A percentile compares a stretch with the other conserved stretches of the same genome.
phyloP scores from a whole-genome alignment of 768 basidiomycete species.

The Pholiota microspora region DNA sequence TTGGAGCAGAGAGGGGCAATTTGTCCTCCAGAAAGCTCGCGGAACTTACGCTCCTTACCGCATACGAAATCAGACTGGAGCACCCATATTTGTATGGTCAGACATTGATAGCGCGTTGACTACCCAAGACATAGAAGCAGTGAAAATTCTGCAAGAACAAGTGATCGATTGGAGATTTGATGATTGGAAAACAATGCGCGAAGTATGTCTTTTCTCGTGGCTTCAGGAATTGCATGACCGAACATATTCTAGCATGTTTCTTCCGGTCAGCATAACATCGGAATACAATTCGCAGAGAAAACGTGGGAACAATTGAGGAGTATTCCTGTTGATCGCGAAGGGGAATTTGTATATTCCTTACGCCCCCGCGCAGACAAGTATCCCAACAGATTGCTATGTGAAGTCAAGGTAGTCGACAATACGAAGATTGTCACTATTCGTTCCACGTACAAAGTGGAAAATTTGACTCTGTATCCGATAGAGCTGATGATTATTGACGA shows the following conservation, averaged over 20 bases:
- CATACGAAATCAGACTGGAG: constrained; percentile 88
- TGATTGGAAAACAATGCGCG: constrained; percentile 91
- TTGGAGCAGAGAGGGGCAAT: constrained; percentile 73
- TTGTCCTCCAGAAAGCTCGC: constrained; percentile 70
- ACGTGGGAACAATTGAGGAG: constrained; percentile 87
- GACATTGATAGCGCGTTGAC: constrained; percentile 60
- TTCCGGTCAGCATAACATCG: constrained; percentile 80
- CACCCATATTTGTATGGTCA: constrained; percentile 82
- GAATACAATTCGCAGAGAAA: constrained; percentile 80
- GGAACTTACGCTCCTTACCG: constrained; percentile 93
- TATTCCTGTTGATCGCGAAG: constrained; percentile 91
- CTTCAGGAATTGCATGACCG: background rate
- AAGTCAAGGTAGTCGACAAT: constrained; percentile 86
- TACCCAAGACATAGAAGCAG: constrained; percentile 45
- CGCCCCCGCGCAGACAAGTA: constrained; percentile 76
- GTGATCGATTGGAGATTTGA: constrained; percentile 95
- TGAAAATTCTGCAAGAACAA: constrained; percentile 71
- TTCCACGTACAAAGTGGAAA: constrained; percentile 90
- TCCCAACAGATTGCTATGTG: constrained; percentile 80
- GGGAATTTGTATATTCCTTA: constrained; percentile 86
- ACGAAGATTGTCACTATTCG: constrained; percentile 93
- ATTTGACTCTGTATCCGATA: constrained; percentile 86
- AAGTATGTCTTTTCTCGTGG: constrained; percentile 51
- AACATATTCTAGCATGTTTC: constrained; percentile 50
- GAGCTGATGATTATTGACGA: constrained; percentile 90